These are phyloP conservation scores for Claviceps sp. DNA, from an alignment of 2,329 filamentous ascomycete species.

Conservation along the genomic window DNA sequence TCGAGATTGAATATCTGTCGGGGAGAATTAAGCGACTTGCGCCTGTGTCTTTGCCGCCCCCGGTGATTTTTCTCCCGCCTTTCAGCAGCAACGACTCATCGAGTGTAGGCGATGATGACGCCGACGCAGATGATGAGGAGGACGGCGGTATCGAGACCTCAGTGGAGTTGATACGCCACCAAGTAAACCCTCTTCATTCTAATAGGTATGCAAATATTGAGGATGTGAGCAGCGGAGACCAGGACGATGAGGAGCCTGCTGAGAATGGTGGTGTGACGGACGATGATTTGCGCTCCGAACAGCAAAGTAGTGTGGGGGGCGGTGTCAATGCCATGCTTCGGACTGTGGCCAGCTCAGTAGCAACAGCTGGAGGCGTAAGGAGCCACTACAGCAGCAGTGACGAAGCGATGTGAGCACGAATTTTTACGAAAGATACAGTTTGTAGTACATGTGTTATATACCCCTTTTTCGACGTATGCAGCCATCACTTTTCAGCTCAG, in stretches of 20 bases:
- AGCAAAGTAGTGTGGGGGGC: slow-evolving; percentile 19
- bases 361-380: slow-evolving; percentile 25
- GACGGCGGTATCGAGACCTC: slow-evolving; percentile 15
- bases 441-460: too few species aligned
- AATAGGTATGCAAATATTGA: slow-evolving; percentile 27
- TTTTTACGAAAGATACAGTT: too few species aligned
- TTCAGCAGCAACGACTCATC: slow-evolving; percentile 30
- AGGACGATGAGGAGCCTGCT: slow-evolving; percentile 27
- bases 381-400: slow-evolving; percentile 24
- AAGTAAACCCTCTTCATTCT: slow-evolving; percentile 24
- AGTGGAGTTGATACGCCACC: slow-evolving; percentile 19
- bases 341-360: slow-evolving; percentile 23
- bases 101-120: slow-evolving; percentile 18
- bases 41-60: slow-evolving; percentile 37
- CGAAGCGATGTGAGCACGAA: not conserved
- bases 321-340: slow-evolving; percentile 15
- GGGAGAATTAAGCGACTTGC: slow-evolving; percentile 28
- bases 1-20: slow-evolving; percentile 34
- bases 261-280: slow-evolving; percentile 12
- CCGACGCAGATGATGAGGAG: slow-evolving; percentile 15
- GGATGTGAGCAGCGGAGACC: slow-evolving; percentile 27
- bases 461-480: too few species aligned
- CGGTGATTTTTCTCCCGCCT: slow-evolving; percentile 36
- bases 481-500: too few species aligned
- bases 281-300: slow-evolving; percentile 1